A percentile compares a stretch with the other conserved stretches of the same genome.
Evolutionary conservation across 73 alveolate genomes (phyloP).

Genomic region (Blepharisma japonicum): DNA sequence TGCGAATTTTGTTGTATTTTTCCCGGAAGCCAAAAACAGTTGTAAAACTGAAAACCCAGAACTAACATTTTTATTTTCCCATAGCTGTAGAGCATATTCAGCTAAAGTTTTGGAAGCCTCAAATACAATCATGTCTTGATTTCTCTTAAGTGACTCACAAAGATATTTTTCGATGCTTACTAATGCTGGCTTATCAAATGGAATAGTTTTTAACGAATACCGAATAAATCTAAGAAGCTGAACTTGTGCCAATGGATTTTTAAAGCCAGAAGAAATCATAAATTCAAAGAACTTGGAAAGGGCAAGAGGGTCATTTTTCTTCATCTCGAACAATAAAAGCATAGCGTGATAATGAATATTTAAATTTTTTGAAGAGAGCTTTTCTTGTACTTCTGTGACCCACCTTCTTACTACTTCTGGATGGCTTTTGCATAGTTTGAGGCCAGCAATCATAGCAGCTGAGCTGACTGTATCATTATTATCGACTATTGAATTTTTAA

Average conservation of each 20-base stretch:
- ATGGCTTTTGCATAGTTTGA: constrained; percentile 65
- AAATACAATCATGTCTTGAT: constrained; percentile 72
- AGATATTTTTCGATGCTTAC: constrained; percentile 49
- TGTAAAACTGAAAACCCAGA: constrained; percentile 52
- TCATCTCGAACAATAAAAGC: constrained; percentile 73
- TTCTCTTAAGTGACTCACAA: constrained; percentile 59
- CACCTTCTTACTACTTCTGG: constrained; percentile 79
- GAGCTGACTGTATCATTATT: constrained; percentile 71
- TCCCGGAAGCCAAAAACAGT: constrained; percentile 44
- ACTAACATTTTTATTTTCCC: constrained; percentile 34
- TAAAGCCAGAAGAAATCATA: constrained; percentile 48
- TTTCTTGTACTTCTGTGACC: constrained; percentile 79
- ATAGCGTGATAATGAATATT: constrained; percentile 77
- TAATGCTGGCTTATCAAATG: constrained; percentile 53
- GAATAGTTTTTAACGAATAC: constrained; percentile 54
- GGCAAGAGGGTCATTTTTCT: constrained; percentile 81
- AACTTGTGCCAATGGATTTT: constrained; percentile 70
- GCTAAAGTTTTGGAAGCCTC: constrained; percentile 85
- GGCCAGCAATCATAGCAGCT: constrained; percentile 74
- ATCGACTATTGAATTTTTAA: constrained; percentile 73
- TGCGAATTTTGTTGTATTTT: constrained; percentile 57
- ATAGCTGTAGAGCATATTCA: constrained; percentile 41
- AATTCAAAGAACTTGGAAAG: constrained; percentile 61
- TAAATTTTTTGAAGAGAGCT: constrained; percentile 66
- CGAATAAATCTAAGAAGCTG: constrained; percentile 78